Evolutionary conservation across 2,329 filamentous ascomycete species (phyloP).

Genomic region (Pestalotiopsis sp.): DNA sequence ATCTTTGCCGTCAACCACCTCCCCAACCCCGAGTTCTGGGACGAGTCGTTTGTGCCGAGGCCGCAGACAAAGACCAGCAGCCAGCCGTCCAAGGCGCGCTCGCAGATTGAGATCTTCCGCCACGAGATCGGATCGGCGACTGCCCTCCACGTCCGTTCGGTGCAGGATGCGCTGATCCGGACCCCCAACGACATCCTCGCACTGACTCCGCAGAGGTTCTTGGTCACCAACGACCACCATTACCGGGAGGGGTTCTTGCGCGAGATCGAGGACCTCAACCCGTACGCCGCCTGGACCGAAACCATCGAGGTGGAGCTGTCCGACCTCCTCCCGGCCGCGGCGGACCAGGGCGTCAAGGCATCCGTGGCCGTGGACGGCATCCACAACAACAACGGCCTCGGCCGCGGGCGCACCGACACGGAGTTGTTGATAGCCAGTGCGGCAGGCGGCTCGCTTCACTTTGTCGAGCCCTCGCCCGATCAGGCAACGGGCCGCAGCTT

Average conservation of each 20-base stretch:
- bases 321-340: conserved; percentile 18
- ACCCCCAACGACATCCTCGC: conserved; percentile 64
- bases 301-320: conserved; percentile 47
- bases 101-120: conserved; percentile 61
- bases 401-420: conserved; percentile 43
- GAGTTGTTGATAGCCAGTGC: conserved; percentile 49
- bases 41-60: neutral
- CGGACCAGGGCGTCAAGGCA: conserved; percentile 40
- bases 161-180: conserved; percentile 53
- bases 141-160: conserved; percentile 51
- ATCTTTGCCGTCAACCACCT: conserved; percentile 65
- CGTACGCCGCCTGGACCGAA: conserved; percentile 47
- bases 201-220: conserved; percentile 48
- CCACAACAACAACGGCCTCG: conserved; percentile 61
- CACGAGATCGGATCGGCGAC: conserved; percentile 47
- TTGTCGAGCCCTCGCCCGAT: conserved; percentile 34
- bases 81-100: conserved; percentile 44
- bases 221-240: conserved; percentile 64
- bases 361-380: conserved; percentile 46
- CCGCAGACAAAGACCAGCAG: conserved; percentile 14
- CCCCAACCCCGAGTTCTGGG: conserved; percentile 46
- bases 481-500: conserved; percentile 28
- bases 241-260: conserved; percentile 52
- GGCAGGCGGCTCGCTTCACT: conserved; percentile 48
- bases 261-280: conserved; percentile 47